A percentile compares a stretch with the other conserved stretches of the same genome.
phyloP scores from a whole-genome alignment of 169 alveolate species.

The Cardiosporidium cionae region DNA sequence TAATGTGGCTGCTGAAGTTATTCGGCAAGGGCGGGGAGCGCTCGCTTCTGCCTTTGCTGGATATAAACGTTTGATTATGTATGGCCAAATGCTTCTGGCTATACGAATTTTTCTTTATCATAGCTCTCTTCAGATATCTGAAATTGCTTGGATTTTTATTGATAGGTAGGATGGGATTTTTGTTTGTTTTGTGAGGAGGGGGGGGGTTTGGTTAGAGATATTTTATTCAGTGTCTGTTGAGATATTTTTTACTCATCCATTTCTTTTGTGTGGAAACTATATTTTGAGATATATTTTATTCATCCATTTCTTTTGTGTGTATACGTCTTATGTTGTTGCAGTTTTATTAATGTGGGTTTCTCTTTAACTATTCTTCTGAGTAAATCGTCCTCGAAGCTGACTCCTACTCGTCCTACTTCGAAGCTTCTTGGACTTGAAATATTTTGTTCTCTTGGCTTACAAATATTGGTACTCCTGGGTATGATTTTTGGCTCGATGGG shows the following conservation, averaged over 20 bases:
- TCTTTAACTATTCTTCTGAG: neutral
- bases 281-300: too few species aligned
- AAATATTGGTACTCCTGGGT: neutral
- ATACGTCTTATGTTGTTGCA: too few species aligned
- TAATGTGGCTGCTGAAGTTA: neutral
- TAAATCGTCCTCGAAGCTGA: neutral
- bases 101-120: slow-evolving; percentile 52
- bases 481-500: neutral
- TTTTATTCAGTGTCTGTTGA: too few species aligned
- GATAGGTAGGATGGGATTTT: too few species aligned
- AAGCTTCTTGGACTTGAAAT: neutral
- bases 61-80: slow-evolving; percentile 74
- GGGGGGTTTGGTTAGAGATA: too few species aligned
- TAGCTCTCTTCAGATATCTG: neutral
- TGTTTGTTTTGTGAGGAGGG: too few species aligned
- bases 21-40: slow-evolving; percentile 69
- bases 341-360: neutral
- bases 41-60: slow-evolving; percentile 77
- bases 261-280: too few species aligned
- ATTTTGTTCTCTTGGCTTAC: neutral
- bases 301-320: too few species aligned
- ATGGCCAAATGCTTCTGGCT: slow-evolving; percentile 70
- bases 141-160: neutral
- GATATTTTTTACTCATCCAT: too few species aligned
- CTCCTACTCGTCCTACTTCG: neutral